Base-by-base conservation (phyloP, 805 yeast species). In the Candida golubevii region DNA sequence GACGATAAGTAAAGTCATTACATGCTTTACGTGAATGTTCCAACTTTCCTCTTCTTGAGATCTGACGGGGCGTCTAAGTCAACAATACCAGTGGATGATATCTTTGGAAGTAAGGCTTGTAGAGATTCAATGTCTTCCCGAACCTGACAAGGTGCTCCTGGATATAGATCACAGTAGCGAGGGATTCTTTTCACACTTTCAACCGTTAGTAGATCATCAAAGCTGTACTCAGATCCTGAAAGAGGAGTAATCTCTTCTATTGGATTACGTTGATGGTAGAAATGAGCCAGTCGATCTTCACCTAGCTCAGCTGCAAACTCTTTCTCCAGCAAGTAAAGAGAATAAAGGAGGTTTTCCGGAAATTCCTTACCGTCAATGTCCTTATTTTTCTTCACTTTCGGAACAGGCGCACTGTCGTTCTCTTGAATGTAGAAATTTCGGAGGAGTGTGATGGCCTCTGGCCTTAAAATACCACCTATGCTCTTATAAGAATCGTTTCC, bases 351-450 rank as follows among this genome's bases (percentile, higher is more conserved):
- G 37, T 64, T 67, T 0, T 67, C 65, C 0, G 95, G 91, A 48
- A 77, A 85, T 26, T 67, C 73, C 26, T 79, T 74, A 15, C 66
- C 63, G 18, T 76, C 85, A 46, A 80, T 72, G 47, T 66, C 79
- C 61, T 83, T 79, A 61, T 77, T 81, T 62, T 83, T 83, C 60
- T 90, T 90, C 18, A 75, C 69, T 55, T 85, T 79, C 4, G 95
- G 90, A 26, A 65, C 74, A 0, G 98, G 99, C 1, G 97, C 96
- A 36, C 81, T 78, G 27, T 78, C 83, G 63, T 93, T 93, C 58
- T 89, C 95, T 58, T 79, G 82, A 8, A 90, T 77, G 61, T 93
- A 93, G 63, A 93, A 93, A 59, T 80, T 77, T 45, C 99, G 72
- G 35, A 93, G 67, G 36, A 93, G 62, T 61, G 86, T 75, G 8